A percentile compares a stretch with the other conserved stretches of the same genome.
These are phyloP conservation scores for Moesziomyces globuligerus DNA, from an alignment of 1,284 basidiomycete species.

Conservation along the genomic window DNA sequence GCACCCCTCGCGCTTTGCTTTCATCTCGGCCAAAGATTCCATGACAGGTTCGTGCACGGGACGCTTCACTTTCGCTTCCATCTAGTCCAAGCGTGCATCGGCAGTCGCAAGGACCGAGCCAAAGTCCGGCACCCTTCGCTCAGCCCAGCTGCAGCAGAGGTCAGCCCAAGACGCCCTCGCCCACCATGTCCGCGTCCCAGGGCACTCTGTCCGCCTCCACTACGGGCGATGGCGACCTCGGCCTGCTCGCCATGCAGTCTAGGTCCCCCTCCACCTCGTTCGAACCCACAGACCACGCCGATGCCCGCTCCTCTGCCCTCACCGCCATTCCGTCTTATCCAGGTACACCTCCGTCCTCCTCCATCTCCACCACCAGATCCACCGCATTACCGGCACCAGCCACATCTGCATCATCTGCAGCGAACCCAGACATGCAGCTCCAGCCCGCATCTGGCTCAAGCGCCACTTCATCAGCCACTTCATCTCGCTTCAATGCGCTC, in stretches of 20 bases:
- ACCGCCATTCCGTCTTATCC: constrained; percentile 17
- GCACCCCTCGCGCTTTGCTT: too few relatives aligned
- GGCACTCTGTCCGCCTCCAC: constrained; percentile 8
- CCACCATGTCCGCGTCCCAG: constrained; percentile 11
- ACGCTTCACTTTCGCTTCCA: too few relatives aligned
- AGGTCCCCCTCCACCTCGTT: constrained; percentile 35
- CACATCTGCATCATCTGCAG: background rate
- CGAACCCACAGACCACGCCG: constrained; percentile 4
- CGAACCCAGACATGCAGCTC: background rate
- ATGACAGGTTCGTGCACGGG: too few relatives aligned
- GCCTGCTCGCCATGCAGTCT: constrained; percentile 37
- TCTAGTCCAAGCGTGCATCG: too few relatives aligned
- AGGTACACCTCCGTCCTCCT: background rate
- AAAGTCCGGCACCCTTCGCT: too few relatives aligned
- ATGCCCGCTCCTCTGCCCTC: constrained; percentile 1
- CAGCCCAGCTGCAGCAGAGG: too few relatives aligned
- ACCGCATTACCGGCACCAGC: background rate
- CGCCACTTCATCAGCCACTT: constrained; percentile 15
- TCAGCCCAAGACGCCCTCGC: too few relatives aligned
- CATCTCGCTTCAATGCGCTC: constrained; percentile 20
- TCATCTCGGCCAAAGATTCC: too few relatives aligned
- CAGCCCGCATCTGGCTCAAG: background rate
- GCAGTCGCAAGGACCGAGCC: too few relatives aligned
- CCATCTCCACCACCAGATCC: constrained; percentile 2
- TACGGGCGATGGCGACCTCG: constrained; percentile 42